phyloP scores from a whole-genome alignment of 352 stramenopile species.

The Pythium myriotylum region DNA sequence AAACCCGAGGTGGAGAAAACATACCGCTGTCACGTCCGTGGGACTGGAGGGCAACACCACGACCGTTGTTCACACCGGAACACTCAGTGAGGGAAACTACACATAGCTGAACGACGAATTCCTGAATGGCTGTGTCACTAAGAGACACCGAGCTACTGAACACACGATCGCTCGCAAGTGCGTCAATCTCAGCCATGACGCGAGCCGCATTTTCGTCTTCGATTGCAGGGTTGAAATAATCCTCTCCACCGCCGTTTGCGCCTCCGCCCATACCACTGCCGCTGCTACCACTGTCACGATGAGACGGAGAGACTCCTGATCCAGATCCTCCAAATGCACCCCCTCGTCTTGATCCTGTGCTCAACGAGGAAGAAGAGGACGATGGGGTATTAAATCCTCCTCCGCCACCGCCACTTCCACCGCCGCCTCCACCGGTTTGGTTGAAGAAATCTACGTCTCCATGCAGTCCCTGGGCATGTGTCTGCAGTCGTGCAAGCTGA shows the following conservation, averaged over 20 bases:
- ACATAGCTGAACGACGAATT: constrained; percentile 92
- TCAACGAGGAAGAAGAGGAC: constrained; percentile 18
- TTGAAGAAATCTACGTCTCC: constrained; percentile 85
- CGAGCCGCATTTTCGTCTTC: constrained; percentile 86
- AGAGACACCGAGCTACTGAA: constrained; percentile 90
- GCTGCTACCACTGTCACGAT: constrained; percentile 44
- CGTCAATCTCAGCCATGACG: constrained; percentile 86
- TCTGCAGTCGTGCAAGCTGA: constrained; percentile 96
- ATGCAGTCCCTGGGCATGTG: constrained; percentile 92
- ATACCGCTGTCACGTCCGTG: constrained; percentile 25
- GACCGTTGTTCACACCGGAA: constrained; percentile 57
- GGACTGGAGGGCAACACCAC: constrained; percentile 28
- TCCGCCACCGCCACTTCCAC: constrained; percentile 27
- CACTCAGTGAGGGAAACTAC: constrained; percentile 92
- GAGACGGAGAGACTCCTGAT: constrained; percentile 49
- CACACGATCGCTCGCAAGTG: constrained; percentile 88
- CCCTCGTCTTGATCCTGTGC: constrained; percentile 15
- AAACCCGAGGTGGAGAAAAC: constrained; percentile 92
- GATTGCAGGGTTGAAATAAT: constrained; percentile 69
- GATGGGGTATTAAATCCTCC: constrained; percentile 24
- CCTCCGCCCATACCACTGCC: constrained; percentile 24
- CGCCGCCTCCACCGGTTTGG: constrained; percentile 34
- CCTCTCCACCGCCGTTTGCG: constrained; percentile 45
- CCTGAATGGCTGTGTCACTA: constrained; percentile 71
- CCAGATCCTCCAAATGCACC: constrained; percentile 28